These are phyloP conservation scores for Verruconis gallopava DNA, from an alignment of 2,329 filamentous ascomycete genomes.

Conservation along the genomic window DNA sequence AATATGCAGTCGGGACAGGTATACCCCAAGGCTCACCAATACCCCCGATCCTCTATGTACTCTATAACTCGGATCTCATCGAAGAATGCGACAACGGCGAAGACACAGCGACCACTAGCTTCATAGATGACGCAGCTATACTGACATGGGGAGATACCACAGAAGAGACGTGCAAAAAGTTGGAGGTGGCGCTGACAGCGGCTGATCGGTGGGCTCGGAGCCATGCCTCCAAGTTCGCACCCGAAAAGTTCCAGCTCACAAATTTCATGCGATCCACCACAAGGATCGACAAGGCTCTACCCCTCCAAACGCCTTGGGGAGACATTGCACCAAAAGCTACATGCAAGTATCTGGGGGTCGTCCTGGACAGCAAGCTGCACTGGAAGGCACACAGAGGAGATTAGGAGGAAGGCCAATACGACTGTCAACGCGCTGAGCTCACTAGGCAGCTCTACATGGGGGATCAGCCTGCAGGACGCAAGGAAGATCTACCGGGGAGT, in stretches of 20 bases:
- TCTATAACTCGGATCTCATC: conserved; percentile 20
- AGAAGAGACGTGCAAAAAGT: conserved; percentile 14
- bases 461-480: conserved; percentile 12
- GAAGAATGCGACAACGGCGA: conserved; percentile 14
- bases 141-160: conserved; percentile 13
- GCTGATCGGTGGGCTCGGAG: conserved; percentile 16
- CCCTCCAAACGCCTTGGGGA: conserved; percentile 10
- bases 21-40: conserved; percentile 13
- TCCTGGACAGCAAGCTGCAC: conserved; percentile 14
- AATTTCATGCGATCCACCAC: conserved; percentile 15
- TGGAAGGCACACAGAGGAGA: conserved; percentile 12
- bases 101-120: conserved; percentile 12
- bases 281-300: conserved; percentile 8
- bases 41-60: conserved; percentile 18
- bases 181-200: conserved; percentile 12
- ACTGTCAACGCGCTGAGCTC: conserved; percentile 12
- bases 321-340: conserved; percentile 12
- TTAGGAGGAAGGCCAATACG: conserved; percentile 12
- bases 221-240: conserved; percentile 18
- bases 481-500: too few relatives aligned
- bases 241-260: too few relatives aligned
- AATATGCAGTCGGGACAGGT: conserved; percentile 12
- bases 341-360: conserved; percentile 15
- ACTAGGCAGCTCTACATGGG: conserved; percentile 14
- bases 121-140: conserved; percentile 17